Evolutionary conservation across 768 basidiomycete species (phyloP).

Genomic region (Boletus insuetus): DNA sequence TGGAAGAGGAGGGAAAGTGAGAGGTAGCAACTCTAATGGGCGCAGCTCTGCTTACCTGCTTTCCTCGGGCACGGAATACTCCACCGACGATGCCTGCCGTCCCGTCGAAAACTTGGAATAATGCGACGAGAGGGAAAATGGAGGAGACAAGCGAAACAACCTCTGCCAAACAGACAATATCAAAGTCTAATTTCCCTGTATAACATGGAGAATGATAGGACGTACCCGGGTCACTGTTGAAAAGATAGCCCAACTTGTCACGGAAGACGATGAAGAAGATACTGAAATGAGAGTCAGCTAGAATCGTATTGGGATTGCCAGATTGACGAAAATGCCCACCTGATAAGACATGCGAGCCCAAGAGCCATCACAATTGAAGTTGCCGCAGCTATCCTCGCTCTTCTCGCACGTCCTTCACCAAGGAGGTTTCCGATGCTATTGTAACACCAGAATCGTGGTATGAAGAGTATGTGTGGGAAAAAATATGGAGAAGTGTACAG

Average conservation of each 20-base stretch:
- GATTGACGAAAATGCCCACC: constrained; percentile 37
- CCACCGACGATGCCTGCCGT: constrained; percentile 65
- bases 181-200: not conserved
- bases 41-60: constrained; percentile 44
- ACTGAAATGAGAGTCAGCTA: constrained; percentile 29
- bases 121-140: constrained; percentile 71
- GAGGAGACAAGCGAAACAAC: constrained; percentile 48
- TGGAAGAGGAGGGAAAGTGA: not conserved
- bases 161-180: constrained; percentile 33
- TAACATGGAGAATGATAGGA: not conserved
- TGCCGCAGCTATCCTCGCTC: constrained; percentile 67
- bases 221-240: constrained; percentile 66
- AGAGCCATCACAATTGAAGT: constrained; percentile 67
- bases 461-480: not conserved
- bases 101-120: constrained; percentile 88
- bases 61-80: constrained; percentile 79
- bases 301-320: not conserved
- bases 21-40: not conserved
- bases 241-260: constrained; percentile 66
- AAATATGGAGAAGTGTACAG: not conserved
- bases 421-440: constrained; percentile 83
- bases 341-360: constrained; percentile 60
- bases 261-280: constrained; percentile 60
- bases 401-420: constrained; percentile 71
- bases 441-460: not conserved